Conservation (phyloP, 1,284 basidiomycete species). For the Puccinia triticina region DNA sequence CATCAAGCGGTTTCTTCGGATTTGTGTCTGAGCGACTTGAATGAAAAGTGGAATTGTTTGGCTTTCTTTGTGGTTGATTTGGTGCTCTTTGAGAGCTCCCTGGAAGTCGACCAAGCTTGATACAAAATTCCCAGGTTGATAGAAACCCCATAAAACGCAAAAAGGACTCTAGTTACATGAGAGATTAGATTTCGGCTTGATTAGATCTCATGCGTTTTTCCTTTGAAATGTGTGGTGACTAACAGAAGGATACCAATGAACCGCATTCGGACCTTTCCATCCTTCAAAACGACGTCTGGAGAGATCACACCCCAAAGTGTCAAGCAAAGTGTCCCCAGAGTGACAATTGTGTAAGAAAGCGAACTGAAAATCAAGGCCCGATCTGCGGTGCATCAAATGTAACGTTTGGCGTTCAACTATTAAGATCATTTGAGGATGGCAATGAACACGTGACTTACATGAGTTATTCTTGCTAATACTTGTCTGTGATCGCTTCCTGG, state of each 20-base stretch:
- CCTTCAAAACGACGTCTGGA: constrained; percentile 30
- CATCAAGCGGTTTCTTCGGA: neutral
- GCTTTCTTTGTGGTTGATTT: neutral
- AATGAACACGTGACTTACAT: neutral
- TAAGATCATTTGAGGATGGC: neutral
- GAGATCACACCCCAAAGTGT: constrained; percentile 2
- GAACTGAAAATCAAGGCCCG: constrained; percentile 31
- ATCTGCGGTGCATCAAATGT: constrained; percentile 3
- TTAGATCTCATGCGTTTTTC: neutral
- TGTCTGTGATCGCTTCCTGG: neutral
- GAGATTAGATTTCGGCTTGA: neutral
- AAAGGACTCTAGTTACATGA: neutral
- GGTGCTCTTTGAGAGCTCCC: neutral
- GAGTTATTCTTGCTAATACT: neutral
- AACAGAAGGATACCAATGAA: constrained; percentile 31
- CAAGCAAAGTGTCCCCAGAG: neutral
- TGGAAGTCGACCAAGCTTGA: constrained; percentile 30
- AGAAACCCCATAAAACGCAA: constrained; percentile 6
- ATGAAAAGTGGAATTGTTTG: neutral
- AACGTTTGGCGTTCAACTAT: neutral
- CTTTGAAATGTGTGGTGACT: neutral
- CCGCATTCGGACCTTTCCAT: constrained; percentile 15
- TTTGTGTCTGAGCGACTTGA: neutral
- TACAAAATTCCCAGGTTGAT: constrained; percentile 29
- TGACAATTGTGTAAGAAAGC: constrained; percentile 18